Evolutionary conservation across 768 basidiomycete genomes (phyloP), one percentile per base, ranked within the genome.

Genomic region (Phanerochaete carnosa): DNA sequence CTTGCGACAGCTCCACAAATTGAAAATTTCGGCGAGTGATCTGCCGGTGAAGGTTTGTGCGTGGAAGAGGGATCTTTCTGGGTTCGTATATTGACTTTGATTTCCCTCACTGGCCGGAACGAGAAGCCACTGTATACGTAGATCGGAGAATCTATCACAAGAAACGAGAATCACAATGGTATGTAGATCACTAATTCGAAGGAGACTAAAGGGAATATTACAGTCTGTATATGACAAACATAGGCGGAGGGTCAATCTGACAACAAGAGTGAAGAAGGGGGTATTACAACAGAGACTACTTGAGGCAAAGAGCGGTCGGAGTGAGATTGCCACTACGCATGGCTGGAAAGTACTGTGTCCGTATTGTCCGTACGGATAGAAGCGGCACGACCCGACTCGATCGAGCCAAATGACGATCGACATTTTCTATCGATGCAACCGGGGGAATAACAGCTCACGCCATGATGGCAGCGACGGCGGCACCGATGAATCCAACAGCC

Each of bases 401-500:
- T 39, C 33, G 53, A 55, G 53, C 53, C 45, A 33, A 26, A 43
- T 28, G 32, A 32, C 37, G 16, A 37, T 37, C 47, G 57, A 35
- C 57, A 30, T 50, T 49, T 58, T 46, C 57, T 33, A 22, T n/a
- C 52, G 16, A 9, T 9, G 39, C 8, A 43, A 19, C 19, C 8
- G 33, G 33, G 15, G 19, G 6, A 47, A n/a, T 8, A 25, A 19
- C 39, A 59, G 55, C 55, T 74, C 68, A 81, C 39, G 74, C 69
- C 47, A 80, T 66, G 57, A 81, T 59, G 46, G 74, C 80, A 56
- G 69, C 78, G 32, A 76, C 62, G n/a, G 69, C 71, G 5, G 68
- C 78, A 37, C 73, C 72, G 55, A 75, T 25, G 51, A 72, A 57
- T 55, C 77, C 85, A 46, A 80, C 67, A 51, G 72, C 58, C 16